Evolutionary conservation across 768 basidiomycete genomes (phyloP), one percentile per base, ranked within the genome.

Genomic region (Pleurotus salmoneostramineus): DNA sequence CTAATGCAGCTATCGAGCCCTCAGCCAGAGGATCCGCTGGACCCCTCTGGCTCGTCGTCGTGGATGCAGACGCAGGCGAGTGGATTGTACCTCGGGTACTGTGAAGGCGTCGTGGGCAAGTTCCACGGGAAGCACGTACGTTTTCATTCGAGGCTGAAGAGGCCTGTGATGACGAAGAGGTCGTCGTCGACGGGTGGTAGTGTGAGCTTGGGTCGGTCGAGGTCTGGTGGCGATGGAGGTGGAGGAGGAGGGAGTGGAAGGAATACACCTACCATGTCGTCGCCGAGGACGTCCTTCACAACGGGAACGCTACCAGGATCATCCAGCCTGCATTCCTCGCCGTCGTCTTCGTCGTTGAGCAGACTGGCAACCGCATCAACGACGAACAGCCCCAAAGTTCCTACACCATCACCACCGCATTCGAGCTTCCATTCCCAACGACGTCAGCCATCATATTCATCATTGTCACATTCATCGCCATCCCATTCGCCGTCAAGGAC

Each of bases 41-140:
- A 27, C 21, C 21, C 21, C 1, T 27, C 21, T 27, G 21, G 40
- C 40, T 42, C 40, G 8, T n/a, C 8, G 10, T 42, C 40, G 8
- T n/a, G n/a, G 40, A 42, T n/a, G 21, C 40, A 8, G 10, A 42
- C 44, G 1, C 44, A 11, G 12, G 17, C 11, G 6, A 43, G 17
- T 21, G 40, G 37, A 2, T n/a, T 40, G n/a, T 63, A 92, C 15
- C 43, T 60, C 91, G 92, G 93, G 3, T 89, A 87, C 62, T 95
- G 92, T 65, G 92, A 95, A 72, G 92, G 87, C 54, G 89, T 94
- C 54, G 88, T 94, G 2, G 92, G 92, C 7, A 79, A 83, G 4
- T 93, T 95, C 66, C 71, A 73, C 14, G 84, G 80, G 0, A 61
- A 69, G 17, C 74, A 87, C 58, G 92, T 95, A 7, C 80, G 73